Evolutionary conservation across 352 stramenopile species (phyloP).

Genomic region (Globisporangium parvum): DNA sequence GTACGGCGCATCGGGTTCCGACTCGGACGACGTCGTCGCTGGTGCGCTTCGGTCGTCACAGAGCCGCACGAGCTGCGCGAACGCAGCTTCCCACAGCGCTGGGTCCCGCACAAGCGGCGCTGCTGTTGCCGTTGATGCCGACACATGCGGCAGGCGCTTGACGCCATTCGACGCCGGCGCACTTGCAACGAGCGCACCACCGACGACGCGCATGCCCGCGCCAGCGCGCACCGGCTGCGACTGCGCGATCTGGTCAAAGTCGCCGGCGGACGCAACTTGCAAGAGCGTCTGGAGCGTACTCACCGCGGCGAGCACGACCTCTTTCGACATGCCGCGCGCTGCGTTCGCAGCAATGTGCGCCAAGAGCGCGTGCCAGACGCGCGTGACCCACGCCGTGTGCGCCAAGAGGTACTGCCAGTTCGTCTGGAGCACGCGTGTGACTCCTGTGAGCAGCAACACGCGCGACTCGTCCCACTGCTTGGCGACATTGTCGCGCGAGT

Average conservation of each 20-base stretch:
- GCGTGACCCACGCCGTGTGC: slow-evolving; percentile 52
- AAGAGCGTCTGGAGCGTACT: slow-evolving; percentile 79
- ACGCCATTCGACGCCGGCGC: slow-evolving; percentile 1
- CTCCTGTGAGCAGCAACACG: slow-evolving; percentile 91
- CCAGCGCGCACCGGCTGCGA: slow-evolving; percentile 73
- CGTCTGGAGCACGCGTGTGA: slow-evolving; percentile 91
- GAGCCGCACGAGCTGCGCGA: slow-evolving; percentile 47
- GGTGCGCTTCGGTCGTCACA: slow-evolving; percentile 37
- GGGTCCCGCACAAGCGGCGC: slow-evolving; percentile 33
- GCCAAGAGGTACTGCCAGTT: slow-evolving; percentile 67
- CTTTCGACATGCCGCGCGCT: slow-evolving; percentile 50
- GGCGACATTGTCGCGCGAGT: slow-evolving; percentile 91
- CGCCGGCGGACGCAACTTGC: slow-evolving; percentile 63
- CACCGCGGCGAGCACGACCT: slow-evolving; percentile 70
- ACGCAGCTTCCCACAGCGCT: slow-evolving; percentile 62
- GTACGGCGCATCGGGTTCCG: slow-evolving; percentile 11
- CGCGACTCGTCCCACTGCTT: slow-evolving; percentile 98
- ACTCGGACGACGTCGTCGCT: slow-evolving; percentile 4
- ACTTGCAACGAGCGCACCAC: slow-evolving; percentile 64
- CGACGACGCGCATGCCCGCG: slow-evolving; percentile 88
- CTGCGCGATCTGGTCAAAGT: slow-evolving; percentile 68
- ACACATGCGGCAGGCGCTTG: slow-evolving; percentile 10
- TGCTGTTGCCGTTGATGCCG: neutral
- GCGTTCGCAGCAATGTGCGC: slow-evolving; percentile 52
- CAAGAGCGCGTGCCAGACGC: slow-evolving; percentile 60